These are phyloP conservation scores for Umbelopsis isabellina DNA, from an alignment of 192 early-diverging fungal species.

Conservation along the genomic window DNA sequence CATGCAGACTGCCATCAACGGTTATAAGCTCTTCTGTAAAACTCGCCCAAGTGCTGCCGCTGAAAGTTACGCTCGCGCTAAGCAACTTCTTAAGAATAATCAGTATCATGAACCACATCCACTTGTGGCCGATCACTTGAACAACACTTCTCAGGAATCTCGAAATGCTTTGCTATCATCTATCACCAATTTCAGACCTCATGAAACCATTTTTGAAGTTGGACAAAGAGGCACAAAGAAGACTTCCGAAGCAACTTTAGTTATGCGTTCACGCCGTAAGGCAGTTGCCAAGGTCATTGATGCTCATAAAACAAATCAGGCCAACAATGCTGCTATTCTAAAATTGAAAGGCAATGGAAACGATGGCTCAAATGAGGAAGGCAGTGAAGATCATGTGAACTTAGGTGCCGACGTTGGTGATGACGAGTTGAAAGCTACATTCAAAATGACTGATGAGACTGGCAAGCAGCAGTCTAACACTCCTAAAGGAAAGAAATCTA, in stretches of 20 bases:
- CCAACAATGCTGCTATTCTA: constrained; percentile 1
- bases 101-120: constrained; percentile 76
- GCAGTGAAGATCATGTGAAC: constrained; percentile 16
- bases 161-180: constrained; percentile 72
- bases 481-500: constrained; percentile 25
- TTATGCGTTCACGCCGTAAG: constrained; percentile 70
- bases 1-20: constrained; percentile 73
- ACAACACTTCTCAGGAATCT: constrained; percentile 52
- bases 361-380: background rate
- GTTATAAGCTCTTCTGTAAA: constrained; percentile 84
- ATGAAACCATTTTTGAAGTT: constrained; percentile 90
- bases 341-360: background rate
- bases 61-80: constrained; percentile 87
- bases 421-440: constrained; percentile 34
- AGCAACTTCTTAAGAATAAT: constrained; percentile 70
- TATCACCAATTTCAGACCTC: constrained; percentile 82
- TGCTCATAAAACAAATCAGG: constrained; percentile 25
- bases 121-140: constrained; percentile 60
- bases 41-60: constrained; percentile 80
- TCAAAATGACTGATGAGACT: constrained; percentile 30
- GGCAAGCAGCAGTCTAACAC: constrained; percentile 42
- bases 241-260: constrained; percentile 60
- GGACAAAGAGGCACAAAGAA: constrained; percentile 84
- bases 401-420: constrained; percentile 38
- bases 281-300: constrained; percentile 49